phyloP scores from a whole-genome alignment of 2,329 filamentous ascomycete genomes.

The Parastagonospora avenae region DNA sequence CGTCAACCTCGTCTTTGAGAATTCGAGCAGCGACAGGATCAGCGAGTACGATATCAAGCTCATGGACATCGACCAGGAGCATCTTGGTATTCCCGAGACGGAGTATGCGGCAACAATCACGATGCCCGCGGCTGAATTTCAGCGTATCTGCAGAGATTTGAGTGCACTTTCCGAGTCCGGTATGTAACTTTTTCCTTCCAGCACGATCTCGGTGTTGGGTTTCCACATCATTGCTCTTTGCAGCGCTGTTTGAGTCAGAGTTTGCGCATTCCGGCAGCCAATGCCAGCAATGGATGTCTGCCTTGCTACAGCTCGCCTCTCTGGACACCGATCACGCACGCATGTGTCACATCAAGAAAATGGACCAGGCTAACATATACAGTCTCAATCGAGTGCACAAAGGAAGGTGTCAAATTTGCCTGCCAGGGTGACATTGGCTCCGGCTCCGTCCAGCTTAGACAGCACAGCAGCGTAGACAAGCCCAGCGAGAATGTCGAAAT shows the following conservation, averaged over 20 bases:
- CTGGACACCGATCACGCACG: too few species aligned
- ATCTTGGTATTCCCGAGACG: constrained; percentile 98
- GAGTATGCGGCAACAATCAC: constrained; percentile 91
- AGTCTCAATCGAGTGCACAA: constrained; percentile 96
- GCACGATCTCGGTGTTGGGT: not conserved
- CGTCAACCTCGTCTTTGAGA: constrained; percentile 95
- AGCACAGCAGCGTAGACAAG: constrained; percentile 88
- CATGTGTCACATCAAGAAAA: too few species aligned
- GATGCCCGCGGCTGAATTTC: constrained; percentile 90
- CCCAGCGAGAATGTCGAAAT: constrained; percentile 85
- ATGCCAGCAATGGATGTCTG: too few species aligned
- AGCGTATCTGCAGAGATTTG: constrained; percentile 91
- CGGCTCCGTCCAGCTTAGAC: constrained; percentile 88
- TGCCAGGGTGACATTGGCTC: constrained; percentile 95
- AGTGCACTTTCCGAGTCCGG: constrained; percentile 93
- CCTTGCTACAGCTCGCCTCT: too few species aligned
- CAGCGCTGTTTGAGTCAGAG: too few species aligned
- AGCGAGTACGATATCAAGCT: constrained; percentile 99
- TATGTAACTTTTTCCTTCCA: constrained; percentile 54
- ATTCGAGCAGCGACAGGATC: constrained; percentile 81
- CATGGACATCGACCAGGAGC: constrained; percentile 99
- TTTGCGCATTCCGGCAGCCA: too few species aligned
- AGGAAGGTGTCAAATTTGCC: constrained; percentile 95
- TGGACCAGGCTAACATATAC: constrained; percentile 26
- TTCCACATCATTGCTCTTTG: not conserved